phyloP scores from a whole-genome alignment of 164 flowering plant genomes.

The Malania oleifera region DNA sequence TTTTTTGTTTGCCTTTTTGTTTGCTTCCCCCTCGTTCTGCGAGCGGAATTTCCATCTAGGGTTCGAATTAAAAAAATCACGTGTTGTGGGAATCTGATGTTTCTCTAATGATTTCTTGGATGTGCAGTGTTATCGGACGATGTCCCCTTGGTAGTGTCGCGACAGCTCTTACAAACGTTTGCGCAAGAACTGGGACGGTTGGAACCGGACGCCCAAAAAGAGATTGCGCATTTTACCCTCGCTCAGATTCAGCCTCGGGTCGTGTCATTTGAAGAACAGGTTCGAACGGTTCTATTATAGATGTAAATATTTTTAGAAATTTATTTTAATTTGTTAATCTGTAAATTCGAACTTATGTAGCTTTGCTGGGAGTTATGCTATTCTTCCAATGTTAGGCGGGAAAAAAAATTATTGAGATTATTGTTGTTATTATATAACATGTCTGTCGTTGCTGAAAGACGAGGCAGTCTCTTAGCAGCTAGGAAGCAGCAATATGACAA shows the following conservation, averaged over 20 bases:
- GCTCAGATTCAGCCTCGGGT: constrained; percentile 94
- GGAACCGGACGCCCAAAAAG: constrained; percentile 77
- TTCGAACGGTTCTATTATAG: constrained; percentile 12
- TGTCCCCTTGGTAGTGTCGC: constrained; percentile 90
- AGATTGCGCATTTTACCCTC: constrained; percentile 79
- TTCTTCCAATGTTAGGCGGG: no score
- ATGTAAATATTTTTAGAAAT: no score
- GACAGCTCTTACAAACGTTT: constrained; percentile 82
- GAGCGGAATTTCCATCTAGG: constrained; percentile 3
- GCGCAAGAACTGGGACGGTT: constrained; percentile 80
- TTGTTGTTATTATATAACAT: no score
- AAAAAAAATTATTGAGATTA: no score
- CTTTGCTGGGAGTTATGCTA: no score
- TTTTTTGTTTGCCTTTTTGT: not conserved
- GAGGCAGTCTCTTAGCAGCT: no score
- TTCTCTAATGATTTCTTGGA: not conserved
- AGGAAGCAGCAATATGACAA: no score
- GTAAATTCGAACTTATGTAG: no score
- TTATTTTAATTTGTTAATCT: no score
- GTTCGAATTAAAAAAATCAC: not conserved
- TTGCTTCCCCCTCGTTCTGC: not conserved
- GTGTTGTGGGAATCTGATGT: not conserved
- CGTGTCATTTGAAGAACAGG: constrained; percentile 98
- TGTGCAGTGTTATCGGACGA: constrained; percentile 81
- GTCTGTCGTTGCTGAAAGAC: no score